These are phyloP conservation scores for Terfezia boudieri DNA, from an alignment of 495 filamentous ascomycete genomes.

Conservation along the genomic window DNA sequence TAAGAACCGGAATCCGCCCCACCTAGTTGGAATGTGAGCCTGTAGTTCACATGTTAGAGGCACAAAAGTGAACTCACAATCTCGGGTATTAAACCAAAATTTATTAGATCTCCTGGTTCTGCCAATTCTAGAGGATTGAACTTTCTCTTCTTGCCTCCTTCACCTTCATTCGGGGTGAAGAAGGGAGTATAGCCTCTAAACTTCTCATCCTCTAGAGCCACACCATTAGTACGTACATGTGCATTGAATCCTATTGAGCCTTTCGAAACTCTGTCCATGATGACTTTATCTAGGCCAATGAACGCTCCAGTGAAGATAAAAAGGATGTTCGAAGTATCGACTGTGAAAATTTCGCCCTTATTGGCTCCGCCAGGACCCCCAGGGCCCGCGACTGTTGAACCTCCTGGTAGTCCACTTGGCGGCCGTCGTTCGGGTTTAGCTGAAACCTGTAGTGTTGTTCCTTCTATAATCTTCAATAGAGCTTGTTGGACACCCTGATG, in stretches of 20 bases:
- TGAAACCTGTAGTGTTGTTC: constrained; percentile 72
- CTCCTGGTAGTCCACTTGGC: constrained; percentile 8
- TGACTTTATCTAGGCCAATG: constrained; percentile 71
- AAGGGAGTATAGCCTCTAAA: constrained; percentile 50
- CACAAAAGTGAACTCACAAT: constrained; percentile 25
- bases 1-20: constrained; percentile 70
- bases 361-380: constrained; percentile 23
- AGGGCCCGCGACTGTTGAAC: constrained; percentile 6
- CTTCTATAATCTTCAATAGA: constrained; percentile 85
- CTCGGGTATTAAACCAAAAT: constrained; percentile 86
- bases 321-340: constrained; percentile 86
- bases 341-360: constrained; percentile 70
- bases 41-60: neutral
- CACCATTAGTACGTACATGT: constrained; percentile 32
- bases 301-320: constrained; percentile 95
- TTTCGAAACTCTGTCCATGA: constrained; percentile 64
- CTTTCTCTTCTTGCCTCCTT: constrained; percentile 21
- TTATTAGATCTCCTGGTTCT: constrained; percentile 63
- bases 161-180: constrained; percentile 24
- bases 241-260: constrained; percentile 87
- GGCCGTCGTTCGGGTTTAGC: constrained; percentile 50
- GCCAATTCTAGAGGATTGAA: constrained; percentile 68
- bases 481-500: constrained; percentile 70
- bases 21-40: constrained; percentile 12
- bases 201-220: constrained; percentile 25